phyloP scores from a whole-genome alignment of 2,329 filamentous ascomycete species.

The Neobulgaria alba region DNA sequence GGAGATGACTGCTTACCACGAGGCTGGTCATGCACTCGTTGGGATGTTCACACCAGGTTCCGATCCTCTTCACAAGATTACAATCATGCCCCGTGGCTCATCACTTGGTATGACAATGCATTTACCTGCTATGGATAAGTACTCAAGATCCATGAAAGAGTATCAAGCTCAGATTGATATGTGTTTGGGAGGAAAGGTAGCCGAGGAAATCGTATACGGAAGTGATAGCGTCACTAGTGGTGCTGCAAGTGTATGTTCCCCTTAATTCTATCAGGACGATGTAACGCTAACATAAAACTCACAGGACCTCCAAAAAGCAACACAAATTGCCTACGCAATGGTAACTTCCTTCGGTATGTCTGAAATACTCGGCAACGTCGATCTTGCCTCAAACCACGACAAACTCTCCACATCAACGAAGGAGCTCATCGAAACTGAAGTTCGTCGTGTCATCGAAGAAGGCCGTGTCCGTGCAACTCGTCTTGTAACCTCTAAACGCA shows the following conservation, averaged over 20 bases:
- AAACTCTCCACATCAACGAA: constrained; percentile 80
- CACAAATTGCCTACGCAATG: constrained; percentile 75
- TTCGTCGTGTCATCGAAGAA: constrained; percentile 76
- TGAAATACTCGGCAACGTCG: constrained; percentile 76
- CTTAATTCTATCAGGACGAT: background rate
- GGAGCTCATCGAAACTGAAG: constrained; percentile 78
- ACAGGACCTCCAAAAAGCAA: constrained; percentile 77
- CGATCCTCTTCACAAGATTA: constrained; percentile 88
- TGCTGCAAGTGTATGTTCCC: constrained; percentile 59
- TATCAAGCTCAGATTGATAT: constrained; percentile 74
- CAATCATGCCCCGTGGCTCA: constrained; percentile 84
- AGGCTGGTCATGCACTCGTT: constrained; percentile 90
- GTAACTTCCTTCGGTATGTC: constrained; percentile 89
- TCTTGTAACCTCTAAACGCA: constrained; percentile 65
- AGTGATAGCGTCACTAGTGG: constrained; percentile 87
- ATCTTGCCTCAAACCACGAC: constrained; percentile 73
- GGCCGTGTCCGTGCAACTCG: constrained; percentile 64
- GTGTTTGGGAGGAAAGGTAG: constrained; percentile 77
- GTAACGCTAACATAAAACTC: background rate
- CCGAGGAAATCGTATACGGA: constrained; percentile 86
- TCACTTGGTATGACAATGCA: constrained; percentile 80
- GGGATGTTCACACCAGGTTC: constrained; percentile 69
- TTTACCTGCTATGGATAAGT: constrained; percentile 86
- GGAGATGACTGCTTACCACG: constrained; percentile 90
- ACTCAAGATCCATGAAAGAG: constrained; percentile 78